Evolutionary conservation across 352 stramenopile species (phyloP).

Genomic region (Stephanocyclus meneghinianus): DNA sequence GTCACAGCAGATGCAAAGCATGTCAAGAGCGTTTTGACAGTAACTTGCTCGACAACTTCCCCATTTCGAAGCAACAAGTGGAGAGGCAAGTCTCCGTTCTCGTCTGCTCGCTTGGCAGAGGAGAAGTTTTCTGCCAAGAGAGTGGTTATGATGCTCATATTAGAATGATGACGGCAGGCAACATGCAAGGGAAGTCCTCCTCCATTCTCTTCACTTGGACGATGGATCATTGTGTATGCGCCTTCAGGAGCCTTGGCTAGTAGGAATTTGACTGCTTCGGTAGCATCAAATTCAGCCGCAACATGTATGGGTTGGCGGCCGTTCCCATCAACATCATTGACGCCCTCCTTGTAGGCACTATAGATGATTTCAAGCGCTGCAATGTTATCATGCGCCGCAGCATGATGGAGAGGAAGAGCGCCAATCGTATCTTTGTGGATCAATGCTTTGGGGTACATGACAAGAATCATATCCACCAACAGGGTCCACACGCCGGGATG

Average conservation of each 20-base stretch:
- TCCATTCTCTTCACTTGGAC: constrained; percentile 68
- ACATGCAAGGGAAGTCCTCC: constrained; percentile 78
- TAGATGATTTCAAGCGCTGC: constrained; percentile 82
- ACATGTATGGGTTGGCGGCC: constrained; percentile 80
- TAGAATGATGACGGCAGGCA: constrained; percentile 78
- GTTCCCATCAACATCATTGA: constrained; percentile 76
- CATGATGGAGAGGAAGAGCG: constrained; percentile 81
- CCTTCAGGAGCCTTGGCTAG: constrained; percentile 74
- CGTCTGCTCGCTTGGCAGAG: constrained; percentile 81
- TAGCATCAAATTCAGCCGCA: constrained; percentile 76
- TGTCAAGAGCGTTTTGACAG: constrained; percentile 82
- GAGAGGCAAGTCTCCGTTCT: constrained; percentile 80
- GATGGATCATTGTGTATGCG: constrained; percentile 53
- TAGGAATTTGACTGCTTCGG: constrained; percentile 82
- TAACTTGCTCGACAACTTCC: constrained; percentile 75
- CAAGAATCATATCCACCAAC: constrained; percentile 82
- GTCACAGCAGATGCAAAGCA: constrained; percentile 69
- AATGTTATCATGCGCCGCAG: constrained; percentile 74
- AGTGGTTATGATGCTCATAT: constrained; percentile 80
- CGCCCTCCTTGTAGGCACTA: constrained; percentile 82
- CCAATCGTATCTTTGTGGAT: constrained; percentile 81
- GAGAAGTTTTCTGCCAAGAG: constrained; percentile 66
- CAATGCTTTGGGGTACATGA: constrained; percentile 81
- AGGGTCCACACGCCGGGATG: constrained; percentile 75
- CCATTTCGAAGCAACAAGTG: constrained; percentile 80